Evolutionary conservation across 2,329 filamentous ascomycete genomes (phyloP).

Genomic region (Colletotrichum tabaci): DNA sequence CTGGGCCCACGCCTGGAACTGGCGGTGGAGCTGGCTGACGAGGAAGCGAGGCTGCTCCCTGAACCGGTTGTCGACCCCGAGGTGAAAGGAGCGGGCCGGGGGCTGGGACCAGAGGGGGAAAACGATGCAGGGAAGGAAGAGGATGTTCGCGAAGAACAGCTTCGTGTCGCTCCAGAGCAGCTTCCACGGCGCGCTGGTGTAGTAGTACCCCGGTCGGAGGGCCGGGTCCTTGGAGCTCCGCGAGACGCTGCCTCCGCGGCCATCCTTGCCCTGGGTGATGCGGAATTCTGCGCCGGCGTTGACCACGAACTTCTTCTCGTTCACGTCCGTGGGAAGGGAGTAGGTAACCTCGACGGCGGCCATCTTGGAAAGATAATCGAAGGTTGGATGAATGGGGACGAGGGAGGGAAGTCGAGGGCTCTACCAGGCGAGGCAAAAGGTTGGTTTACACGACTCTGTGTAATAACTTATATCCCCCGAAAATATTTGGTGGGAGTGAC

Average conservation of each 20-base stretch:
- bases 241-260: not conserved
- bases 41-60: conserved; percentile 16
- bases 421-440: not conserved
- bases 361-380: not conserved
- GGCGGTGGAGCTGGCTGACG: not conserved
- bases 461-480: not conserved
- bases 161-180: conserved; percentile 15
- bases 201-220: conserved; percentile 8
- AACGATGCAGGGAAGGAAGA: conserved; percentile 22
- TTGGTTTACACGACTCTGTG: not conserved
- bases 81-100: conserved; percentile 24
- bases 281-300: not conserved
- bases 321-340: conserved; percentile 4
- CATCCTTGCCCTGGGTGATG: not conserved
- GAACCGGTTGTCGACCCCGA: conserved; percentile 12
- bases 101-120: conserved; percentile 21
- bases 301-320: conserved; percentile 5
- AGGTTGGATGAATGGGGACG: not conserved
- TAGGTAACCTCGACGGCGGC: not conserved
- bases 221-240: not conserved
- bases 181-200: conserved; percentile 27
- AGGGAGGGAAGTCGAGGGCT: fast-evolving
- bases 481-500: too few species aligned
- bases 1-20: conserved; percentile 15
- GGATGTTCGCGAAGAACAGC: conserved; percentile 7